phyloP scores from a whole-genome alignment of 306 rosid species.

The Fagus crenata region DNA sequence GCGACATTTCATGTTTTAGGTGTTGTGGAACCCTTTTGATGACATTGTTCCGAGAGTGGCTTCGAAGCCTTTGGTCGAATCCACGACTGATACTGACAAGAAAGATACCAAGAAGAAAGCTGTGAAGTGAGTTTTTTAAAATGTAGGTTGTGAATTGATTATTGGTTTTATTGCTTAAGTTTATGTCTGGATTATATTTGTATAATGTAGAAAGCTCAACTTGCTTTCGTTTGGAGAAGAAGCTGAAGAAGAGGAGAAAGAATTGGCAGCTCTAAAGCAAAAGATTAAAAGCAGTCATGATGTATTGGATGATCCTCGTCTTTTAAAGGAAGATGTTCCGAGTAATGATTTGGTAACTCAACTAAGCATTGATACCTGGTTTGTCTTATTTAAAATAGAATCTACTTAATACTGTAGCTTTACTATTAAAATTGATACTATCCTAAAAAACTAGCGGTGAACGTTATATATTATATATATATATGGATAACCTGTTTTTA shows the following conservation, averaged over 20 bases:
- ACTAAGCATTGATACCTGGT: not conserved
- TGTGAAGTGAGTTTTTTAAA: slow-evolving; percentile 58
- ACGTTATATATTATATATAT: slow-evolving; percentile 5
- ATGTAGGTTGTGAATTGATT: slow-evolving; percentile 1
- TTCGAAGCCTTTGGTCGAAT: slow-evolving; percentile 36
- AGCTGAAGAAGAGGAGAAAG: slow-evolving; percentile 95
- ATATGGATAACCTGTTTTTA: no score
- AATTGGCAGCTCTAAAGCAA: slow-evolving; percentile 66
- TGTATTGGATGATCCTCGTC: slow-evolving; percentile 96
- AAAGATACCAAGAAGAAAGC: slow-evolving; percentile 74
- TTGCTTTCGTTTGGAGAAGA: slow-evolving; percentile 97
- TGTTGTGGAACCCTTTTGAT: slow-evolving; percentile 90
- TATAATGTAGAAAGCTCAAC: slow-evolving; percentile 63
- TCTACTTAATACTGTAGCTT: not conserved
- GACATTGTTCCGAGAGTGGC: slow-evolving; percentile 76
- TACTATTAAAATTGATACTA: not conserved
- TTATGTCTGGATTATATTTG: slow-evolving; percentile 19
- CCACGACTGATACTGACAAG: slow-evolving; percentile 47
- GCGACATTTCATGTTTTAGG: slow-evolving; percentile 39
- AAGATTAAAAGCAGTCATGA: slow-evolving; percentile 96
- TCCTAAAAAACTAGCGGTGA: slow-evolving; percentile 5
- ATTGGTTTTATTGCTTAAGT: not conserved
- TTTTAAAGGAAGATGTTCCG: slow-evolving; percentile 59
- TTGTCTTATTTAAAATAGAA: not conserved
- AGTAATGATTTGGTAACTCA: slow-evolving; percentile 51